Conservation (phyloP, 2,329 filamentous ascomycete species). For the Aspergillus viridinutans region DNA sequence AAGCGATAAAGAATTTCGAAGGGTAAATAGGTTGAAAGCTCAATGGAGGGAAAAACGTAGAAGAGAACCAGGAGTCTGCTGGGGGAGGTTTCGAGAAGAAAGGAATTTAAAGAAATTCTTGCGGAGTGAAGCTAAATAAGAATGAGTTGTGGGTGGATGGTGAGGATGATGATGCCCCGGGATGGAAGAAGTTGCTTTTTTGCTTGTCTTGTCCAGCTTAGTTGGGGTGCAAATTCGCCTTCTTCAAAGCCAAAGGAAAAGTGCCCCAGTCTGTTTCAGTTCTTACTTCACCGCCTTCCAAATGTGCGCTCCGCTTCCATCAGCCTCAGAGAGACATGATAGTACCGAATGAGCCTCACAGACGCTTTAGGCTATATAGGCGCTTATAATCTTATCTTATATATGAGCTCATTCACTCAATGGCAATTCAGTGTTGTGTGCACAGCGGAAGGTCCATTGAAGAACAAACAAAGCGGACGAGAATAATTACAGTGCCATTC, state of each 20-base stretch:
- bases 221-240: background rate
- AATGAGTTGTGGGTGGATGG: background rate
- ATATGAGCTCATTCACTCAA: background rate
- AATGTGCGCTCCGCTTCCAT: background rate
- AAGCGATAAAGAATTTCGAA: slow-evolving; percentile 15
- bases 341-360: background rate
- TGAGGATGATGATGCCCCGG: slow-evolving; percentile 1
- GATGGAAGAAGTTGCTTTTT: background rate
- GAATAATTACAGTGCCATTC: background rate
- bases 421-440: background rate
- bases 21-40: slow-evolving; percentile 6
- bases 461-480: background rate
- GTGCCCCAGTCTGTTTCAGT: slow-evolving; percentile 5
- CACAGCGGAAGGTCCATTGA: background rate
- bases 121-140: background rate
- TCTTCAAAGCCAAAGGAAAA: background rate
- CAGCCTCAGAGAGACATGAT: background rate
- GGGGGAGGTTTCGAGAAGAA: background rate
- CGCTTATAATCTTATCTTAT: background rate
- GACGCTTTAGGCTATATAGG: background rate
- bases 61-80: background rate
- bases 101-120: background rate
- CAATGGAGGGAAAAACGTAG: slow-evolving; percentile 5
- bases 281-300: slow-evolving; percentile 3
- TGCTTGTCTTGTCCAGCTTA: background rate